Conservation (phyloP, 176 grass and related monocot genomes). For the Eleusine coracana region DNA sequence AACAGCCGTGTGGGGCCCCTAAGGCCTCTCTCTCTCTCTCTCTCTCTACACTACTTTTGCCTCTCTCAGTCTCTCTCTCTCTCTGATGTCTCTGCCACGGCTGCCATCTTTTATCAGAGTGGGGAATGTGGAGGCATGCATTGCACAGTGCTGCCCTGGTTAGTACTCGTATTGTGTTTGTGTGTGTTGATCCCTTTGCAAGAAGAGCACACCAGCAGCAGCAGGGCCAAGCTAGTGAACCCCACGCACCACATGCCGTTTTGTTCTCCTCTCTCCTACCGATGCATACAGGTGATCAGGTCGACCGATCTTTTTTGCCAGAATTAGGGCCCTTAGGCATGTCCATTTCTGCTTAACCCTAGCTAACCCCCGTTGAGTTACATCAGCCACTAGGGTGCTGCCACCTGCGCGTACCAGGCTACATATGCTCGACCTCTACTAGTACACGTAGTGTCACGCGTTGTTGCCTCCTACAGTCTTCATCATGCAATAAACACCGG, state of each 20-base stretch:
- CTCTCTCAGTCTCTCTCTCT: slow-evolving; percentile 15
- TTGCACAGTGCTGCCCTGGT: slow-evolving; percentile 36
- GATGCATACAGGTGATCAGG: slow-evolving; percentile 28
- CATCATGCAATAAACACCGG: not conserved
- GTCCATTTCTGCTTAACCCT: slow-evolving; percentile 61
- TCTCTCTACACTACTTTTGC: not conserved
- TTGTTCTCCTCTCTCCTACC: slow-evolving; percentile 45
- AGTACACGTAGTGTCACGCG: not conserved
- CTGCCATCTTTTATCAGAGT: slow-evolving; percentile 61
- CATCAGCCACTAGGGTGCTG: slow-evolving; percentile 40
- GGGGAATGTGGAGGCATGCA: slow-evolving; percentile 87
- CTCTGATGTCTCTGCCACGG: slow-evolving; percentile 23
- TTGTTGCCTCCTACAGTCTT: not conserved
- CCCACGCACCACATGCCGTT: slow-evolving; percentile 56
- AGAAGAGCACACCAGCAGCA: not conserved
- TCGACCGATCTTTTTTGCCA: slow-evolving; percentile 40
- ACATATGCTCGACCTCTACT: not conserved
- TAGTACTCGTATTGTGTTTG: slow-evolving; percentile 44
- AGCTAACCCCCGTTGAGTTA: slow-evolving; percentile 7
- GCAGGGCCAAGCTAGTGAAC: slow-evolving; percentile 20
- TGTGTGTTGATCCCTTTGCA: slow-evolving; percentile 63
- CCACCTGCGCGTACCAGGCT: slow-evolving; percentile 26
- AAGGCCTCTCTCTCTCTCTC: slow-evolving; percentile 35
- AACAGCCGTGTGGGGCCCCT: slow-evolving; percentile 17
- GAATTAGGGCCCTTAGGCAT: slow-evolving; percentile 64